phyloP scores from a whole-genome alignment of 108 stramenopile genomes.

The Cyclostephanos invisitatus region DNA sequence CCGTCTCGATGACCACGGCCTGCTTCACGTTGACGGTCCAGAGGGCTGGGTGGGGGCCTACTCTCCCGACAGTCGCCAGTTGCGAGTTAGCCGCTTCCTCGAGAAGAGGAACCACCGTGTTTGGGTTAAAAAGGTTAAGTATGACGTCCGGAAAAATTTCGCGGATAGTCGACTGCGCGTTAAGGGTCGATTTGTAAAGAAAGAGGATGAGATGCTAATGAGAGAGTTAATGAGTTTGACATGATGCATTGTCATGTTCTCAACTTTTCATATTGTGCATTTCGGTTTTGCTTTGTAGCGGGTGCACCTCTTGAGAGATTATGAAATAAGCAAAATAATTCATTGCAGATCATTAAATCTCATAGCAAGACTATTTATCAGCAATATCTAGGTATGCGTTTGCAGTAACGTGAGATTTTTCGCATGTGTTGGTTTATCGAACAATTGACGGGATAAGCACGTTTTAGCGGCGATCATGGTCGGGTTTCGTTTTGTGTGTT shows the following conservation, averaged over 20 bases:
- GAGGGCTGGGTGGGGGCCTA: constrained; percentile 96
- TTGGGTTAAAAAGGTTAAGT: constrained; percentile 98
- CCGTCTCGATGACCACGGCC: constrained; percentile 64
- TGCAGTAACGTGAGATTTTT: too few species aligned
- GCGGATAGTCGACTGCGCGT: constrained; percentile 96
- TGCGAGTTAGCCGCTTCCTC: constrained; percentile 88
- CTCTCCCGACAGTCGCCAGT: constrained; percentile 90
- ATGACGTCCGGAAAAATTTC: constrained; percentile 98
- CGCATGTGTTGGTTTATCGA: too few species aligned
- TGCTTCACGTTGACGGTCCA: constrained; percentile 76
- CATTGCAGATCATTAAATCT: too few species aligned
- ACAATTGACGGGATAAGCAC: too few species aligned
- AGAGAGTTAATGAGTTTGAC: constrained; percentile 91
- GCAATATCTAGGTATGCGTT: too few species aligned
- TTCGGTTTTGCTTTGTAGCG: too few species aligned
- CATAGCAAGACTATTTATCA: too few species aligned
- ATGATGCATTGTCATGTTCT: constrained; percentile 29
- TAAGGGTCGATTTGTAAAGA: constrained; percentile 98
- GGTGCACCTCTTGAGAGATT: too few species aligned
- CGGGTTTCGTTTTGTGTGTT: too few species aligned
- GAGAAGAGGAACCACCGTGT: constrained; percentile 93
- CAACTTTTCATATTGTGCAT: background rate
- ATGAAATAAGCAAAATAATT: too few species aligned
- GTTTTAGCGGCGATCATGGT: too few species aligned
- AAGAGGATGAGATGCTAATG: constrained; percentile 97